Conservation (phyloP, 768 basidiomycete species). For the Paxillus involutus region DNA sequence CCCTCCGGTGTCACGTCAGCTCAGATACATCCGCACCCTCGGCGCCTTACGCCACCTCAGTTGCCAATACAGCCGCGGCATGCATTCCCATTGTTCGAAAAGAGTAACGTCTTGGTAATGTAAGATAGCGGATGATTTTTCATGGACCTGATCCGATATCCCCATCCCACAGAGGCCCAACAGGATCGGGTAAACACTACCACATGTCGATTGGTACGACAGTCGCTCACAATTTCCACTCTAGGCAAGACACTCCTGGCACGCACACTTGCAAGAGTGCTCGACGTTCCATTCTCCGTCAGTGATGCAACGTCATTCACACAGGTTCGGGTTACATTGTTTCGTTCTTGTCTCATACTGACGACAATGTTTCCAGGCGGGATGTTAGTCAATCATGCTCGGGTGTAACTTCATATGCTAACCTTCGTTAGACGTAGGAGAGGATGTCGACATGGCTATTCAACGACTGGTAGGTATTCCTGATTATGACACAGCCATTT, state of each 20-base stretch:
- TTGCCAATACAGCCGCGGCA: conserved; percentile 41
- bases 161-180: conserved; percentile 60
- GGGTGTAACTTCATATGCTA: neutral
- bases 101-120: conserved; percentile 95
- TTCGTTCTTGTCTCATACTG: conserved; percentile 1
- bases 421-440: conserved; percentile 75
- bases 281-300: conserved; percentile 93
- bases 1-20: conserved; percentile 51
- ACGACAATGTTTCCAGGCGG: conserved; percentile 47
- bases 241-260: conserved; percentile 88
- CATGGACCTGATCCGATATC: conserved; percentile 6
- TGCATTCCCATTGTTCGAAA: conserved; percentile 71
- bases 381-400: conserved; percentile 51
- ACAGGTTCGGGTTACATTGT: conserved; percentile 49
- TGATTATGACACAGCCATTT: neutral
- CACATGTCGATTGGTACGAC: conserved; percentile 9
- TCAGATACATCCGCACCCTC: conserved; percentile 59
- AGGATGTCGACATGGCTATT: conserved; percentile 92
- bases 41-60: conserved; percentile 35
- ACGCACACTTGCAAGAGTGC: conserved; percentile 84
- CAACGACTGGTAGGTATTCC: conserved; percentile 64
- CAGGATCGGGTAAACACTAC: conserved; percentile 69
- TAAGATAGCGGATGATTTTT: conserved; percentile 35
- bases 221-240: conserved; percentile 3
- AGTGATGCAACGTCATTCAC: conserved; percentile 95